Evolutionary conservation across 768 basidiomycete genomes (phyloP).

Genomic region (Auriscalpium vulgare): DNA sequence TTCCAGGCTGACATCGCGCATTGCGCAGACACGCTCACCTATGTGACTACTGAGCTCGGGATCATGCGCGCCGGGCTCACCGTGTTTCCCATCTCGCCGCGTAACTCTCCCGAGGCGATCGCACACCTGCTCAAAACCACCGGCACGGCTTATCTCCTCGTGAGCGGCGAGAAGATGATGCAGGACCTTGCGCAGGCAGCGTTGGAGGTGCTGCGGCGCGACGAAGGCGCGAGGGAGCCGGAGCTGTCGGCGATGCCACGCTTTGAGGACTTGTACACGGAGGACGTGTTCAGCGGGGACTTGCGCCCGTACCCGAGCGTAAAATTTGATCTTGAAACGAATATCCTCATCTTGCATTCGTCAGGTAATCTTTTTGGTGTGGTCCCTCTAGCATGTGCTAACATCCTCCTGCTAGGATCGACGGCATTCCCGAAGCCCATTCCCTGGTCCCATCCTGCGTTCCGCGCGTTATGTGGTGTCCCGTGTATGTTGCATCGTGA

Average conservation of each 20-base stretch:
- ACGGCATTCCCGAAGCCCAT: slow-evolving; percentile 24
- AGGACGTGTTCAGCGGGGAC: not conserved
- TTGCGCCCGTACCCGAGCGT: slow-evolving; percentile 10
- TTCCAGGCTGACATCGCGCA: not conserved
- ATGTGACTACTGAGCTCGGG: slow-evolving; percentile 21
- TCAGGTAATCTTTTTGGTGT: slow-evolving; percentile 14
- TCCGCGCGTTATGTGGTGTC: slow-evolving; percentile 5
- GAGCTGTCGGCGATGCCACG: slow-evolving; percentile 12
- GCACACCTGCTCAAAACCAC: slow-evolving; percentile 22
- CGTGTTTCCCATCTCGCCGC: slow-evolving; percentile 30
- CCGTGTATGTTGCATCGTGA: slow-evolving; percentile 1
- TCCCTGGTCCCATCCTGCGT: slow-evolving; percentile 13
- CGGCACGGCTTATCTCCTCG: slow-evolving; percentile 23
- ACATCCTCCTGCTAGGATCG: slow-evolving; percentile 13
- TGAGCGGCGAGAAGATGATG: slow-evolving; percentile 13
- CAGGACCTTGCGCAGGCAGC: slow-evolving; percentile 9
- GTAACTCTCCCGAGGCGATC: slow-evolving; percentile 36
- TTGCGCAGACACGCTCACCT: slow-evolving; percentile 16
- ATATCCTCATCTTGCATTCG: slow-evolving; percentile 21
- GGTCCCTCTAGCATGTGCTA: not conserved
- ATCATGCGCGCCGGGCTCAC: slow-evolving; percentile 33
- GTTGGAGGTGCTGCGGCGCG: slow-evolving; percentile 3
- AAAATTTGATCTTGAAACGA: slow-evolving; percentile 10
- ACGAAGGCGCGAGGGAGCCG: not conserved
- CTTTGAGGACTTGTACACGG: slow-evolving; percentile 18